Evolutionary conservation across 371 early-diverging fungal genomes (phyloP), one percentile per base, ranked within the genome.

Genomic region (Mortierella polycephala): DNA sequence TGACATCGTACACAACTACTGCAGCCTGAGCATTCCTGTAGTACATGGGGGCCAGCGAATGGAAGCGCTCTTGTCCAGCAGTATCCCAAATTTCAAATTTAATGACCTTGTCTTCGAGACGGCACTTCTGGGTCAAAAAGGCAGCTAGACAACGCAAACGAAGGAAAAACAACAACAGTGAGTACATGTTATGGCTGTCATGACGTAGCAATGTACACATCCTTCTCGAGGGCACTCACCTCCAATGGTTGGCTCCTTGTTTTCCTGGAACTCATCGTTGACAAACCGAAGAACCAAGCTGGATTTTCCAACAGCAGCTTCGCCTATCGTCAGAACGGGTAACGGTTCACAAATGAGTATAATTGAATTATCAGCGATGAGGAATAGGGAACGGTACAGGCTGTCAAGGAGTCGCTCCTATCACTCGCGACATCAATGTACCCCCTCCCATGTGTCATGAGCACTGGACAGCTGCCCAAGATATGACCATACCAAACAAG

Each of bases 31-130:
- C 98, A 72, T 96, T 96, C 67, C 99, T 87, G 84, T 99, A 99
- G 85, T 99, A 99, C 96, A 97, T 98, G 41, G 98, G 99, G 37
- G 99, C 99, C 59, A 99, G 89, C n/a, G 93, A 93, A 81, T 93
- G 92, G 68, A 91, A 97, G 61, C 96, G 88, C 82, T 97, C 94
- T 86, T 94, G 97, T 57, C 94, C 96, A 39, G 96, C 71, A 13
- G 97, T 97, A 77, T 97, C 97, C 97, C 97, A 97, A 63, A 95
- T 95, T 75, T 95, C 93, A 81, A 95, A 91, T 70, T 93, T 91
- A 58, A 92, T 91, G 16, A 91, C 83, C 60, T 86, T 84, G 64
- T 91, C 91, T 57, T 93, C 91, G 47, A 90, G 61, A 30, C 81
- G 81, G 49, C 90, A 88, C 62, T 89, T 89, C 83, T 93, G 91